Conservation (phyloP, 2,329 filamentous ascomycete species). For the Fusarium sp. region DNA sequence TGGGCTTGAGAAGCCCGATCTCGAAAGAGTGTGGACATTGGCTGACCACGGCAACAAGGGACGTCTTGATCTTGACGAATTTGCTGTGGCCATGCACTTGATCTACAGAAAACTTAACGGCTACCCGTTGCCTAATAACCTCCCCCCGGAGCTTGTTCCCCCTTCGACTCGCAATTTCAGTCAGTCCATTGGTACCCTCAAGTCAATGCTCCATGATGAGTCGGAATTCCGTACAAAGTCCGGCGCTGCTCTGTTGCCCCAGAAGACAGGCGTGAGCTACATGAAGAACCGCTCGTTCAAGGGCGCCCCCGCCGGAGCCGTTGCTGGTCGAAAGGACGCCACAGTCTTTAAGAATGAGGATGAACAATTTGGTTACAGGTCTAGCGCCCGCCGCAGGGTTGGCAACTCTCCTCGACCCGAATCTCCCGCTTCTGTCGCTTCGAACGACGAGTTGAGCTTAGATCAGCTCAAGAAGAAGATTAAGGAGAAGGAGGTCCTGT, state of each 20-base stretch:
- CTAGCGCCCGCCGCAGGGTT: slow-evolving; percentile 88
- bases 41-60: slow-evolving; percentile 95
- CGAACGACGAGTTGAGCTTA: slow-evolving; percentile 82
- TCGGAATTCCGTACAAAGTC: slow-evolving; percentile 90
- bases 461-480: slow-evolving; percentile 95
- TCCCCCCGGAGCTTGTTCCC: slow-evolving; percentile 92
- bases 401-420: slow-evolving; percentile 86
- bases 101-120: slow-evolving; percentile 98
- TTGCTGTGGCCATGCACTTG: slow-evolving; percentile 98
- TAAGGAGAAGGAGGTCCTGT: slow-evolving; percentile 89
- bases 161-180: slow-evolving; percentile 94
- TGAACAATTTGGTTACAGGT: slow-evolving; percentile 90
- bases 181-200: slow-evolving; percentile 92
- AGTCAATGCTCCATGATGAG: slow-evolving; percentile 87
- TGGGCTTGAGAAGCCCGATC: slow-evolving; percentile 87
- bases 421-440: slow-evolving; percentile 74
- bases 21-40: slow-evolving; percentile 94
- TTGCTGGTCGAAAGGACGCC: slow-evolving; percentile 83
- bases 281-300: slow-evolving; percentile 95
- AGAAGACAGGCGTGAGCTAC: slow-evolving; percentile 98
- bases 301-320: slow-evolving; percentile 66
- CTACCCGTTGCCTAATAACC: slow-evolving; percentile 86
- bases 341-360: slow-evolving; percentile 98
- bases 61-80: slow-evolving; percentile 93
- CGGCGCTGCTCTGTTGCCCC: slow-evolving; percentile 89